A percentile compares a stretch with the other conserved stretches of the same genome.
Evolutionary conservation across 164 flowering plant genomes (phyloP).

Genomic region (Nymphaea thermarum): DNA sequence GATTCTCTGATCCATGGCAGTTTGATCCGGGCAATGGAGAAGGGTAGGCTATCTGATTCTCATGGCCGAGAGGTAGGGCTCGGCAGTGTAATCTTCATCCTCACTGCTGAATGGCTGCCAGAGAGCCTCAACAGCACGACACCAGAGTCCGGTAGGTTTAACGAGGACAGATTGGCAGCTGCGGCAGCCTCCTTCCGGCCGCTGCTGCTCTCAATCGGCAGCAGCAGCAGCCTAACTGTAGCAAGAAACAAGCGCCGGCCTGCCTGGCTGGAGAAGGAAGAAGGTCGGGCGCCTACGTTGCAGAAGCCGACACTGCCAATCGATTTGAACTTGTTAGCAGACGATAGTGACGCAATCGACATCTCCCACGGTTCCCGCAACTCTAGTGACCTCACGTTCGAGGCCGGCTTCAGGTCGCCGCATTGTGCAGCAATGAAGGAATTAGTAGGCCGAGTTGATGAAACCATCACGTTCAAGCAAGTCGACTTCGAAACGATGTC

Average conservation of each 20-base stretch:
- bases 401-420: slow-evolving; percentile 5
- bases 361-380: slow-evolving; percentile 42
- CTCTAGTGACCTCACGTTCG: slow-evolving; percentile 75
- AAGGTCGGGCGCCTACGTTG: neutral
- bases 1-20: slow-evolving; percentile 61
- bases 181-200: neutral
- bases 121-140: neutral
- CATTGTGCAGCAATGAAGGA: slow-evolving; percentile 12
- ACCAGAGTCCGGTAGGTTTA: neutral
- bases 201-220: neutral
- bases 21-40: slow-evolving; percentile 80
- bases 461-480: slow-evolving; percentile 54
- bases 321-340: slow-evolving; percentile 64
- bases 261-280: neutral
- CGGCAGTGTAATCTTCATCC: slow-evolving; percentile 69
- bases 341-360: neutral
- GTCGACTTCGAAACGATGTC: slow-evolving; percentile 42
- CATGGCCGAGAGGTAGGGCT: slow-evolving; percentile 82
- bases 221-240: too few species aligned
- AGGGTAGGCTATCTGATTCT: slow-evolving; percentile 69
- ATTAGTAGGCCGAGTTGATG: slow-evolving; percentile 41
- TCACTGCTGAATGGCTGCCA: slow-evolving; percentile 27
- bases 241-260: neutral
- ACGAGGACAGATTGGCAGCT: neutral
- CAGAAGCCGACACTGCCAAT: slow-evolving; percentile 21